phyloP scores from a whole-genome alignment of 179 eudicot species.

The Nepenthes alata region DNA sequence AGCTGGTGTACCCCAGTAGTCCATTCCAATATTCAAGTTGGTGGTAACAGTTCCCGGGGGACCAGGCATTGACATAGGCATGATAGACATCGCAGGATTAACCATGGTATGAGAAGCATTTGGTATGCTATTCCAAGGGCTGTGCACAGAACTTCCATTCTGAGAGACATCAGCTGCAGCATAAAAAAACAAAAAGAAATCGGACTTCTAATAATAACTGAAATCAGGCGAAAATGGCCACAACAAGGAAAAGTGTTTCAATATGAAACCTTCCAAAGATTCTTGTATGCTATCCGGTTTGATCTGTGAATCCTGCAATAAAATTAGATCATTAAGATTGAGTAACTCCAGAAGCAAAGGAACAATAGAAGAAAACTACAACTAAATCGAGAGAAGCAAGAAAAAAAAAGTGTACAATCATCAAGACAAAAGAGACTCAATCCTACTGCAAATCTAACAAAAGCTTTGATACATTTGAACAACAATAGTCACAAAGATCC shows the following conservation, averaged over 20 bases:
- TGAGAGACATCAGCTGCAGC: constrained; percentile 54
- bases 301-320: constrained; percentile 53
- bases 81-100: constrained; percentile 43
- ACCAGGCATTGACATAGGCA: constrained; percentile 56
- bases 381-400: neutral
- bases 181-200: constrained; percentile 2
- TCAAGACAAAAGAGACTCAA: too few relatives aligned
- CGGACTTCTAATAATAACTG: constrained; percentile 1
- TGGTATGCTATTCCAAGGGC: constrained; percentile 60
- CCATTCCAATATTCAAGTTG: constrained; percentile 95
- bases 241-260: constrained; percentile 7
- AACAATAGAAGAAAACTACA: neutral
- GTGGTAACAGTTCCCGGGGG: constrained; percentile 54
- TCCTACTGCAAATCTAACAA: too few relatives aligned
- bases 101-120: constrained; percentile 41
- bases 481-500: too few relatives aligned
- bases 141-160: constrained; percentile 48
- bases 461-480: too few relatives aligned
- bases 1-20: constrained; percentile 75
- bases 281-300: constrained; percentile 57
- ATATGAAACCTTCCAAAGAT: constrained; percentile 43
- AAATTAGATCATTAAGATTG: neutral
- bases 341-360: neutral
- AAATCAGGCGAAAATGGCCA: neutral
- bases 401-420: neutral